phyloP scores from a whole-genome alignment of 208 protist species.

The Crithidia brevicula region DNA sequence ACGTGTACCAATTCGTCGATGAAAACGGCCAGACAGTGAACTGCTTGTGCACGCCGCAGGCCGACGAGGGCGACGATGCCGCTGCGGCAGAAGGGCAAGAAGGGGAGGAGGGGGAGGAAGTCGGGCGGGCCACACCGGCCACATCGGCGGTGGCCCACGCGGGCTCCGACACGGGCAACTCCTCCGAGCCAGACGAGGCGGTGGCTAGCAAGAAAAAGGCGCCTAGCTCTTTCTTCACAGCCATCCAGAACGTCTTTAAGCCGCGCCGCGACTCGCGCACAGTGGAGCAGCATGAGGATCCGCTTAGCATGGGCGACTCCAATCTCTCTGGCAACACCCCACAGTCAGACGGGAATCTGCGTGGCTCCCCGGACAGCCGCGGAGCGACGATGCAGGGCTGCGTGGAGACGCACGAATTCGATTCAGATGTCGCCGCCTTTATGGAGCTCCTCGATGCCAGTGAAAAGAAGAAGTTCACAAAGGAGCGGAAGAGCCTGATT shows the following conservation, averaged over 20 bases:
- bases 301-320: constrained; percentile 2
- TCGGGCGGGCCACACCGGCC: neutral
- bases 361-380: neutral
- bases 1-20: constrained; percentile 43
- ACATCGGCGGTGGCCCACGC: constrained; percentile 9
- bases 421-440: constrained; percentile 18
- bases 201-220: constrained; percentile 14
- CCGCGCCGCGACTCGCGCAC: constrained; percentile 11
- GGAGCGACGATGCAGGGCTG: neutral
- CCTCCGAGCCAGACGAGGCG: constrained; percentile 8
- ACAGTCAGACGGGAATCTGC: neutral
- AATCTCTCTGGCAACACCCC: neutral
- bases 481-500: constrained; percentile 36
- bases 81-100: constrained; percentile 1
- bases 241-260: constrained; percentile 29
- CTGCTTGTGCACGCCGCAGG: constrained; percentile 32
- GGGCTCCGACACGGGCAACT: constrained; percentile 9
- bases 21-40: constrained; percentile 46
- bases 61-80: constrained; percentile 8
- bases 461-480: constrained; percentile 43
- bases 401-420: constrained; percentile 11
- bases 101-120: neutral
- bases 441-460: constrained; percentile 20
- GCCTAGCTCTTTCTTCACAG: constrained; percentile 9
- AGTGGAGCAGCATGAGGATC: constrained; percentile 16